phyloP scores from a whole-genome alignment of 176 grass and related monocot genomes.

The Eragrostis curvula region DNA sequence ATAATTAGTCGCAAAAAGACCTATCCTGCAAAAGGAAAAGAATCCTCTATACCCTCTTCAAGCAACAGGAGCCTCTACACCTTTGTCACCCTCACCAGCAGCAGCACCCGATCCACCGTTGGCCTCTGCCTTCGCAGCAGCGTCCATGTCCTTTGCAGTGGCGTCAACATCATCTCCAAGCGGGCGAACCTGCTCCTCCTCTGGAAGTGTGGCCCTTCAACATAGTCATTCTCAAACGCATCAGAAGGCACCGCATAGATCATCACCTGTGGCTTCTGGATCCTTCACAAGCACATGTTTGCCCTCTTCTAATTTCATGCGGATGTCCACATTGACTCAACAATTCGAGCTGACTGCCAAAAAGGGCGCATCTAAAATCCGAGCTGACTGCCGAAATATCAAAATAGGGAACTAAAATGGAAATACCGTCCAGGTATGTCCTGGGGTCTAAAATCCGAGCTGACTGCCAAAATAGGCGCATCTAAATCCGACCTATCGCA shows the following conservation, averaged over 20 bases:
- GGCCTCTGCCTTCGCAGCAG: conserved; percentile 64
- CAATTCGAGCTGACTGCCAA: too few species aligned
- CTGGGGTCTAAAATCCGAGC: too few species aligned
- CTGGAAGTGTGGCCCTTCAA: conserved; percentile 89
- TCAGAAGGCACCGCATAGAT: conserved; percentile 80
- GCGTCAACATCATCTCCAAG: conserved; percentile 60
- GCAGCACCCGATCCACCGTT: conserved; percentile 17
- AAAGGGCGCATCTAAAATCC: too few species aligned
- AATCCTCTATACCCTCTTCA: conserved; percentile 41
- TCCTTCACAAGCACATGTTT: conserved; percentile 92
- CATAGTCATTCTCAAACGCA: conserved; percentile 92
- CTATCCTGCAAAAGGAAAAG: conserved; percentile 30
- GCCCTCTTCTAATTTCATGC: conserved; percentile 86
- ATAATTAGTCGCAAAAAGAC: conserved; percentile 33
- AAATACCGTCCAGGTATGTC: too few species aligned
- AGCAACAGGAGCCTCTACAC: conserved; percentile 37
- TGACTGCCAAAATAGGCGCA: too few species aligned
- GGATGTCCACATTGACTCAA: conserved; percentile 83
- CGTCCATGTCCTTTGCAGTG: conserved; percentile 59
- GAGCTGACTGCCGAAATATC: too few species aligned
- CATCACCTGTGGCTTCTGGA: conserved; percentile 75
- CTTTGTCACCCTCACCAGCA: conserved; percentile 45
- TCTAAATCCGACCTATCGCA: too few species aligned
- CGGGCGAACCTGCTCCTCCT: conserved; percentile 83
- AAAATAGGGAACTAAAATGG: too few species aligned